phyloP scores from a whole-genome alignment of 2,329 filamentous ascomycete species.

The Trichoderma koningiopsis region DNA sequence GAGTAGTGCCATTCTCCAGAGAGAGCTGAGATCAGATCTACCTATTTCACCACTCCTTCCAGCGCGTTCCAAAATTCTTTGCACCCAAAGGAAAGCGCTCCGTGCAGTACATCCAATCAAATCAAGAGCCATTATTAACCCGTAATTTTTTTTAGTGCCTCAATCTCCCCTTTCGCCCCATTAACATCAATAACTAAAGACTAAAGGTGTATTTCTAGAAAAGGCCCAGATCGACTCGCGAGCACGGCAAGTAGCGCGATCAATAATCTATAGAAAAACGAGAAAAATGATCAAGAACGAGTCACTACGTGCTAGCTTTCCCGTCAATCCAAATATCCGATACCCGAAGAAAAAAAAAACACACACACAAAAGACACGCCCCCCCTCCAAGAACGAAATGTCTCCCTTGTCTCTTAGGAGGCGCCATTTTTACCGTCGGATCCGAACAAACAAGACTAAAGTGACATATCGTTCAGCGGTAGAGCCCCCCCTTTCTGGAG shows the following conservation, averaged over 20 bases:
- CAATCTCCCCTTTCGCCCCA: neutral
- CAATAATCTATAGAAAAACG: neutral
- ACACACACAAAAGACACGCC: neutral
- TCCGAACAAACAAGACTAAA: slow-evolving; percentile 1
- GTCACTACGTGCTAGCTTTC: neutral
- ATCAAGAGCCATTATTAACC: neutral
- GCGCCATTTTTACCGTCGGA: neutral
- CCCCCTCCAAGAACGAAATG: neutral
- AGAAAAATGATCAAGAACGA: neutral
- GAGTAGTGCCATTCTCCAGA: neutral
- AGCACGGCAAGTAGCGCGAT: neutral
- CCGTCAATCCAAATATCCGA: neutral
- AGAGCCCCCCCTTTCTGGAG: neutral
- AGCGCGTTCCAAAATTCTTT: neutral
- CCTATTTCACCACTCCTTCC: neutral
- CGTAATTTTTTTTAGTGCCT: neutral
- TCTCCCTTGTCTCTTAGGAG: neutral
- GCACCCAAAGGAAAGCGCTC: neutral
- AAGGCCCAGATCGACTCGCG: neutral
- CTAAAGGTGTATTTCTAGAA: neutral
- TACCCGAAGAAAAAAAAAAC: neutral
- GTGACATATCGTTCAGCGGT: neutral
- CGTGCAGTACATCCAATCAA: neutral
- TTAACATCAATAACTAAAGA: neutral
- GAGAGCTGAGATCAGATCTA: neutral